Conservation (phyloP, 148 eudicot genomes). For the Silene latifolia region DNA sequence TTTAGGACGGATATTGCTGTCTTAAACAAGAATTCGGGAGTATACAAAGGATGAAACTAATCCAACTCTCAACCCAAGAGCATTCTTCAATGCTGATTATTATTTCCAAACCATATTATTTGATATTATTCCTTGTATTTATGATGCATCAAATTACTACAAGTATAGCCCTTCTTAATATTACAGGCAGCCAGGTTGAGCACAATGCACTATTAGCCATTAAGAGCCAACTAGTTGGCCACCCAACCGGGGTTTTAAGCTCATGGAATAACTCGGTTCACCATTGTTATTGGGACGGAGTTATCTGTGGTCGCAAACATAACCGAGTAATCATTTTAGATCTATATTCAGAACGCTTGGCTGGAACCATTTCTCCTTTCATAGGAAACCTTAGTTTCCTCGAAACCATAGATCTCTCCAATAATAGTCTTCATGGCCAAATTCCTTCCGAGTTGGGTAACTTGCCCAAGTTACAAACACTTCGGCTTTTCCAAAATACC, state of each 20-base stretch:
- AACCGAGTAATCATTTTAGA: constrained; percentile 29
- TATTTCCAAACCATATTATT: no score
- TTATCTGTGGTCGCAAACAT: constrained; percentile 28
- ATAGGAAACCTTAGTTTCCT: constrained; percentile 45
- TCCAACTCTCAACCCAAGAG: no score
- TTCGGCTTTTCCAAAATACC: no score
- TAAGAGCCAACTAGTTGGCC: not conserved
- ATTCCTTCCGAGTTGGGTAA: constrained; percentile 40
- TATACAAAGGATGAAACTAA: no score
- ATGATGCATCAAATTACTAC: not conserved
- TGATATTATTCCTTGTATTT: not conserved
- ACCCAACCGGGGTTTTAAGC: constrained; percentile 1
- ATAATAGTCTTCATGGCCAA: constrained; percentile 29
- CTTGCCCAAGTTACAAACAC: not conserved
- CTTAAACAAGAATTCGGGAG: no score
- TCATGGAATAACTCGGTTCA: constrained; percentile 41
- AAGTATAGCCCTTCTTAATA: no score
- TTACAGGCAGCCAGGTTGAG: not conserved
- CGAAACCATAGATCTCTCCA: constrained; percentile 10
- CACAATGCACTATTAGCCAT: not conserved
- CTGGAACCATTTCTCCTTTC: constrained; percentile 34
- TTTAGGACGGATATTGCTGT: no score
- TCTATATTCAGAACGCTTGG: constrained; percentile 13
- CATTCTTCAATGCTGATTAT: no score
- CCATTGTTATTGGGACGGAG: constrained; percentile 42